Base-by-base conservation (phyloP, 331 rosid genomes). In the Dryas integrifolia region DNA sequence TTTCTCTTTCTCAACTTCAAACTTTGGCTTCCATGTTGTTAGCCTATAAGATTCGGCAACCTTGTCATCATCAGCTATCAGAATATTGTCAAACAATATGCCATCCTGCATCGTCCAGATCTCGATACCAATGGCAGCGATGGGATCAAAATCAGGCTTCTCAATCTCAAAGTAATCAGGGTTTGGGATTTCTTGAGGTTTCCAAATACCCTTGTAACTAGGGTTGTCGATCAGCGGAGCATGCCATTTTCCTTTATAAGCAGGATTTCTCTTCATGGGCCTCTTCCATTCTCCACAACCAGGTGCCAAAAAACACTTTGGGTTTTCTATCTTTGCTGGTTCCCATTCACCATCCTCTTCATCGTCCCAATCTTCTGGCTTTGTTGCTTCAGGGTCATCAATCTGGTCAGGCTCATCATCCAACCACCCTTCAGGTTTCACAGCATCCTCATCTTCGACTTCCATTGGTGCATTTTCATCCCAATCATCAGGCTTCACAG, bases 271-370 rank as follows among this genome's bases (percentile, higher is more conserved):
- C 84, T 94, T 94, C 92, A 84, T 86, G 74, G 98, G 98, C 81
- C 68, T 94, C 86, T 89, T 94, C 98, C 98, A 91, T 82, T 89
- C 92, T 69, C 96, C 98, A 82, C 96, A 94, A 41, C 98, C 98
- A 5, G 98, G 96, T 51, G 92, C 96, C 21, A 81, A 39, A 69
- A 84, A 88, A 85, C 98, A 94, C 79, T 84, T 89, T 1, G 96
- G 97, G 89, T 94, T 94, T 15, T 79, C 88, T 44, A 87, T 69
- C 85, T 88, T 88, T 5, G 98, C 92, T 26, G 97, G 89, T 78
- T 94, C 98, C 95, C 95, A 94, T 78, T 85, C 92, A 84, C 98
- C 97, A 88, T 94, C 98, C 86, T 94, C 98, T 48, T 94, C 98
- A 13, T 94, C 98, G 15, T 89, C 96, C 98, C 98, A 94, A 70